A percentile compares a stretch with the other conserved stretches of the same genome.
Evolutionary conservation across 495 filamentous ascomycete genomes (phyloP).

Genomic region (Talaromyces adpressus): DNA sequence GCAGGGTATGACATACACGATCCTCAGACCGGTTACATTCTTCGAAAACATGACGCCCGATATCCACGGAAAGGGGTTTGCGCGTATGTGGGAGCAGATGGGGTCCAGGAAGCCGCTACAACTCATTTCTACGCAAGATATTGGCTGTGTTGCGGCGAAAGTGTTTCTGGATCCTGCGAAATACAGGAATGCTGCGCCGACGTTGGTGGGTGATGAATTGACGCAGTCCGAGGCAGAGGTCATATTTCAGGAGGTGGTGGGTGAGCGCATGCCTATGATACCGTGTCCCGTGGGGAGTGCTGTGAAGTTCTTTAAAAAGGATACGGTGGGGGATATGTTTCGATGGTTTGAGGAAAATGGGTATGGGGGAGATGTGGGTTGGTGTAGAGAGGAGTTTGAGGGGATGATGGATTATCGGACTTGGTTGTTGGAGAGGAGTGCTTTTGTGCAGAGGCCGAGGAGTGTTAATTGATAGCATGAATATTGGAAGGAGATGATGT

Average conservation of each 20-base stretch:
- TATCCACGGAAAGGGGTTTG: conserved; percentile 54
- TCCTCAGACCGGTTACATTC: conserved; percentile 58
- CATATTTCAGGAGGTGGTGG: conserved; percentile 42
- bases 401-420: conserved; percentile 48
- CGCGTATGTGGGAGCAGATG: conserved; percentile 40
- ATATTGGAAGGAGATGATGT: neutral
- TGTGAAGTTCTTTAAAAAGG: conserved; percentile 22
- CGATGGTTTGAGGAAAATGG: conserved; percentile 56
- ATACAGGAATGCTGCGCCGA: conserved; percentile 39
- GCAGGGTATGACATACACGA: conserved; percentile 49
- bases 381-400: conserved; percentile 42
- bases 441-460: conserved; percentile 17
- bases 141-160: conserved; percentile 56
- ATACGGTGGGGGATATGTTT: conserved; percentile 55
- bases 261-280: conserved; percentile 42
- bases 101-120: conserved; percentile 48
- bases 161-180: conserved; percentile 45
- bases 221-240: conserved; percentile 40
- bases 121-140: conserved; percentile 50
- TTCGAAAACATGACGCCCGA: conserved; percentile 57
- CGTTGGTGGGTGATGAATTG: conserved; percentile 54
- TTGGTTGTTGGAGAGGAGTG: conserved; percentile 55
- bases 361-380: conserved; percentile 52
- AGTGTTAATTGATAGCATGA: no score
- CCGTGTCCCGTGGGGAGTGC: conserved; percentile 8